Conservation (phyloP, 345 rosid genomes). For the Aethionema arabicum region DNA sequence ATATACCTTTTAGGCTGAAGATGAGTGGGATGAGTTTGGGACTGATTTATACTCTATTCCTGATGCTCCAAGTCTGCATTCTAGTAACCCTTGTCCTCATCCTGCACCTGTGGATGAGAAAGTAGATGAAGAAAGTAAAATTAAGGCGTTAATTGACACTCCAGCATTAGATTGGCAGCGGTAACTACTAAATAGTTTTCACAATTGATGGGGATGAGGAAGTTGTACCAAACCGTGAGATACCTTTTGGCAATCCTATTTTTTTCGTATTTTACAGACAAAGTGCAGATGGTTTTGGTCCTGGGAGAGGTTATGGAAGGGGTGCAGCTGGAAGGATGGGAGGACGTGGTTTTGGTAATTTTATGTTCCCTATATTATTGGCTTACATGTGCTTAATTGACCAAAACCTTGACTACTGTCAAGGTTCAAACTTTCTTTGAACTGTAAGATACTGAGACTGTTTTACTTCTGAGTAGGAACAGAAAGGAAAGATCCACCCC, state of each 20-base stretch:
- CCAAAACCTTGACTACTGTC: not conserved
- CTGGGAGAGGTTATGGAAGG: slow-evolving; percentile 86
- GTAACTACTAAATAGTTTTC: slow-evolving; percentile 42
- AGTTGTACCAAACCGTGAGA: not conserved
- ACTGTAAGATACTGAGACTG: slow-evolving; percentile 8
- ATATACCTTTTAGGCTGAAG: slow-evolving; percentile 54
- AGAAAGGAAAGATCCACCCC: slow-evolving; percentile 96
- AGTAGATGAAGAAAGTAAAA: slow-evolving; percentile 86
- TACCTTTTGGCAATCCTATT: not conserved
- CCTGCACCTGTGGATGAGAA: slow-evolving; percentile 53
- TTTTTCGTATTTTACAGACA: slow-evolving; percentile 53
- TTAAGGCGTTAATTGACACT: slow-evolving; percentile 87
- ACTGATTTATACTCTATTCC: slow-evolving; percentile 87
- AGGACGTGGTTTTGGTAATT: slow-evolving; percentile 86
- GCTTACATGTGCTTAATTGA: not conserved
- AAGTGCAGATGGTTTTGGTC: slow-evolving; percentile 68
- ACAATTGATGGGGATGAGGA: slow-evolving; percentile 11
- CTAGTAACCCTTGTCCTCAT: slow-evolving; percentile 48
- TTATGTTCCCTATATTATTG: not conserved
- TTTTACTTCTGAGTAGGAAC: slow-evolving; percentile 44
- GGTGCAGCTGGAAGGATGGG: slow-evolving; percentile 82
- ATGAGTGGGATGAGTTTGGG: slow-evolving; percentile 98
- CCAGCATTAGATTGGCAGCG: slow-evolving; percentile 98
- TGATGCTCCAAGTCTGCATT: slow-evolving; percentile 53
- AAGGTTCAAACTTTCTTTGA: slow-evolving; percentile 6